Evolutionary conservation across 1,139 yeast species (phyloP), one percentile per base, ranked within the genome.

Genomic region (Geotrichum aggregatum): DNA sequence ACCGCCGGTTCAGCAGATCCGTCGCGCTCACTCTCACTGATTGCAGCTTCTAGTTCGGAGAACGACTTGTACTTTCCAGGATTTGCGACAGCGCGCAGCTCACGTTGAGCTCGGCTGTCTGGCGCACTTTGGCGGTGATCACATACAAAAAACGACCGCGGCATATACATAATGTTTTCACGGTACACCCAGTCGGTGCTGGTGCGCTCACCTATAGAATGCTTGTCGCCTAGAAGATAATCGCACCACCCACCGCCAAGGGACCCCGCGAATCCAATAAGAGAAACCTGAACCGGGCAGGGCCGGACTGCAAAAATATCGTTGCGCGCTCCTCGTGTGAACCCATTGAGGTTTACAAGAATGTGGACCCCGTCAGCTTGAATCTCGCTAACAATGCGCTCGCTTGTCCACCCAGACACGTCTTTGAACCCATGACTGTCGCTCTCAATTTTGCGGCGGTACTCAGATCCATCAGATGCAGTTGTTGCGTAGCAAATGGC

Each of bases 191-290:
- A 54, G 24, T 48, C 24, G 2, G 36, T 49, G 4, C 31, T 22
- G 18, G 44, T 24, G 36, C 54, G 49, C 51, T 43, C 35, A 2
- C 54, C 54, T 45, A 54, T 52, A 3, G 54, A 10, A 13, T 56
- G 53, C 16, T 47, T 38, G 52, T 67, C 71, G 1, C 66, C 70
- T 10, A 67, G 55, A 18, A 67, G 50, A 47, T 67, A 67, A 49
- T 67, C 71, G 45, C 63, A 60, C 70, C 70, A 67, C 19, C 60
- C 63, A 6, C 66, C 67, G 2, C 70, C 70, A 54, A 67, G 54
- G 13, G 69, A 62, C 2, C 71, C 71, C 1, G 71, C 71, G 55
- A 66, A 68, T 3, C 71, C 71, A 69, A 68, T 66, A 11, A 67
- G 56, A 2, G 68, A 56, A 10, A 67, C 54, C 44, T 66, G 68